Conservation (phyloP, 805 yeast genomes). For the Candida orba region DNA sequence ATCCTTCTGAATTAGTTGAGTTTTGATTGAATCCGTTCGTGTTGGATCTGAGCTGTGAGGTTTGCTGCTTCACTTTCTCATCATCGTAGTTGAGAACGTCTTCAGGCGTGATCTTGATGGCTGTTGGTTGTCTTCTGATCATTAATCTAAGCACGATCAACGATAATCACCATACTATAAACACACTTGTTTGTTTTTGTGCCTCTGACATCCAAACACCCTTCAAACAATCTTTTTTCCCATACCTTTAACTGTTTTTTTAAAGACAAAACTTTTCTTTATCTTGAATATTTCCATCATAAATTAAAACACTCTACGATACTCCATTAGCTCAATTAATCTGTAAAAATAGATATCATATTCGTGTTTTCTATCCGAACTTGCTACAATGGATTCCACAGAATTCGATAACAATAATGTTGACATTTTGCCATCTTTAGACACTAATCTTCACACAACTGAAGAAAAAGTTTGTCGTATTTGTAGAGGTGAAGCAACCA, state of each 20-base stretch:
- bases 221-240: too few species aligned
- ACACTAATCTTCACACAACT: neutral
- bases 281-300: too few species aligned
- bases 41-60: neutral
- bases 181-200: too few species aligned
- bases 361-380: too few species aligned
- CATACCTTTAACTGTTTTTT: too few species aligned
- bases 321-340: too few species aligned
- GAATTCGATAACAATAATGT: neutral
- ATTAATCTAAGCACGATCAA: constrained; percentile 25
- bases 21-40: constrained; percentile 15
- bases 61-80: constrained; percentile 13
- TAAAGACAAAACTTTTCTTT: too few species aligned
- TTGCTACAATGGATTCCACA: neutral
- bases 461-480: constrained; percentile 70
- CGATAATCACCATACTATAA: too few species aligned
- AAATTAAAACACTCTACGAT: too few species aligned
- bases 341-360: too few species aligned
- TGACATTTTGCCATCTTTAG: neutral
- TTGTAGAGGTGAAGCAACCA: constrained; percentile 86
- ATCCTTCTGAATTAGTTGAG: constrained; percentile 4
- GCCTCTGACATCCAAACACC: too few species aligned
- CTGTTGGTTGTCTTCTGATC: constrained; percentile 69
- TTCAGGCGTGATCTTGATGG: constrained; percentile 58
- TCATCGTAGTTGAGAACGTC: constrained; percentile 40